A percentile compares a stretch with the other conserved stretches of the same genome.
Conservation (phyloP, 2,329 filamentous ascomycete genomes). For the Gnomoniopsis smithogilvyi region DNA sequence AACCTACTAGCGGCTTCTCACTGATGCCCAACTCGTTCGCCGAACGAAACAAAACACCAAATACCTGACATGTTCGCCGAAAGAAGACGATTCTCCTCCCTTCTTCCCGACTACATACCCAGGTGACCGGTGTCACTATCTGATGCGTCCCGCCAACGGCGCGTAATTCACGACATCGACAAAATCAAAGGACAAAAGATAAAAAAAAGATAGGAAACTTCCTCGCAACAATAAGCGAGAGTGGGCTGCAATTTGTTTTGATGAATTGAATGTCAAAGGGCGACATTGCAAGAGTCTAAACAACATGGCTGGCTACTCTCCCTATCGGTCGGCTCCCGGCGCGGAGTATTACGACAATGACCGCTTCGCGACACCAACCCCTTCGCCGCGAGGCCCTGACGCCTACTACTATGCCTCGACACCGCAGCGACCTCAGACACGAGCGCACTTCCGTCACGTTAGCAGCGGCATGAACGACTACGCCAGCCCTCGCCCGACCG, state of each 20-base stretch:
- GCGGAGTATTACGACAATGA: slow-evolving; percentile 49
- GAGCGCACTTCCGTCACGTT: slow-evolving; percentile 44
- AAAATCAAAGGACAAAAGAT: slow-evolving; percentile 8
- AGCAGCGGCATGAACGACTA: slow-evolving; percentile 40
- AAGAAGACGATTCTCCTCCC: slow-evolving; percentile 51
- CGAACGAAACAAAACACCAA: slow-evolving; percentile 24
- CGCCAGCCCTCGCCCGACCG: slow-evolving; percentile 42
- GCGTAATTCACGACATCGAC: slow-evolving; percentile 29
- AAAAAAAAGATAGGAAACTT: slow-evolving; percentile 14
- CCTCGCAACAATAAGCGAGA: slow-evolving; percentile 1
- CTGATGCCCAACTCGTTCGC: slow-evolving; percentile 28
- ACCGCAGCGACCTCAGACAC: slow-evolving; percentile 52
- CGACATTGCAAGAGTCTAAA: slow-evolving; percentile 32
- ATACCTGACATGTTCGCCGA: slow-evolving; percentile 55
- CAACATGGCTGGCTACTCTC: slow-evolving; percentile 41
- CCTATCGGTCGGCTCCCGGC: slow-evolving; percentile 46
- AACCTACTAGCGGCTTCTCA: slow-evolving; percentile 33
- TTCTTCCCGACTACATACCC: slow-evolving; percentile 59
- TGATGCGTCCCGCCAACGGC: slow-evolving; percentile 45
- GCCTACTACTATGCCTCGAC: slow-evolving; percentile 41
- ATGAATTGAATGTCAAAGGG: slow-evolving; percentile 26
- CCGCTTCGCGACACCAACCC: slow-evolving; percentile 49
- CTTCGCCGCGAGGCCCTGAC: slow-evolving; percentile 48
- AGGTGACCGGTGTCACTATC: slow-evolving; percentile 54
- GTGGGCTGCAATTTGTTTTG: slow-evolving; percentile 18